These are phyloP conservation scores for Entelexis paramagnoliae DNA, from an alignment of 1,139 yeast genomes.

Conservation along the genomic window DNA sequence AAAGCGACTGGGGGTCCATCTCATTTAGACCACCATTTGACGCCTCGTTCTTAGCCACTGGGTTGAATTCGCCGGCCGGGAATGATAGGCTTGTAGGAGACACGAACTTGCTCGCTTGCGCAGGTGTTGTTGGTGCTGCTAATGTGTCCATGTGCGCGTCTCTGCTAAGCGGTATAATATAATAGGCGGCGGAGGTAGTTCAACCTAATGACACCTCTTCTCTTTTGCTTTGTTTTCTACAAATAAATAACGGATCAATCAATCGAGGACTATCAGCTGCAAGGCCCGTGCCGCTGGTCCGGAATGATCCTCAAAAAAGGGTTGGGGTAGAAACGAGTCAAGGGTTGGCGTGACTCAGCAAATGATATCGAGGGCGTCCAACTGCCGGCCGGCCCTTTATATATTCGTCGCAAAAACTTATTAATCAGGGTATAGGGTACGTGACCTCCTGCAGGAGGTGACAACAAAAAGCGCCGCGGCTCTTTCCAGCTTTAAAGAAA, in stretches of 20 bases:
- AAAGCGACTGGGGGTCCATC: neutral
- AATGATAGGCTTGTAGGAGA: conserved; percentile 56
- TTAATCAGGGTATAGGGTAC: conserved; percentile 13
- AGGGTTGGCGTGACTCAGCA: conserved; percentile 8
- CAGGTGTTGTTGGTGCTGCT: conserved; percentile 71
- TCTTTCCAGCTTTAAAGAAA: neutral
- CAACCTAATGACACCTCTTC: conserved; percentile 22
- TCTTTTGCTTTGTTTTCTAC: conserved; percentile 3
- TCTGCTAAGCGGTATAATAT: conserved; percentile 6
- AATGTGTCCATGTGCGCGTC: conserved; percentile 50
- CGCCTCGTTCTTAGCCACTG: neutral
- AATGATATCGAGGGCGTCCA: conserved; percentile 5
- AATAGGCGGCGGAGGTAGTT: conserved; percentile 15
- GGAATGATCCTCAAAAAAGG: conserved; percentile 4
- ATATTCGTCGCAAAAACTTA: conserved; percentile 13
- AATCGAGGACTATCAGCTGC: conserved; percentile 1
- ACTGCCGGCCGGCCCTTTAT: conserved; percentile 15
- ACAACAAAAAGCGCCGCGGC: neutral
- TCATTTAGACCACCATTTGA: neutral
- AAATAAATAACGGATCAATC: conserved; percentile 8
- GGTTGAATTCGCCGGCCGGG: conserved; percentile 36
- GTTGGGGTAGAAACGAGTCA: conserved; percentile 6
- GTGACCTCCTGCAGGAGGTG: conserved; percentile 5
- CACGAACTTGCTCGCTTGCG: conserved; percentile 65
- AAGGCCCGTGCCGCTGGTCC: conserved; percentile 1